Base-by-base conservation (phyloP, 768 basidiomycete genomes). In the Amanita molliuscula region DNA sequence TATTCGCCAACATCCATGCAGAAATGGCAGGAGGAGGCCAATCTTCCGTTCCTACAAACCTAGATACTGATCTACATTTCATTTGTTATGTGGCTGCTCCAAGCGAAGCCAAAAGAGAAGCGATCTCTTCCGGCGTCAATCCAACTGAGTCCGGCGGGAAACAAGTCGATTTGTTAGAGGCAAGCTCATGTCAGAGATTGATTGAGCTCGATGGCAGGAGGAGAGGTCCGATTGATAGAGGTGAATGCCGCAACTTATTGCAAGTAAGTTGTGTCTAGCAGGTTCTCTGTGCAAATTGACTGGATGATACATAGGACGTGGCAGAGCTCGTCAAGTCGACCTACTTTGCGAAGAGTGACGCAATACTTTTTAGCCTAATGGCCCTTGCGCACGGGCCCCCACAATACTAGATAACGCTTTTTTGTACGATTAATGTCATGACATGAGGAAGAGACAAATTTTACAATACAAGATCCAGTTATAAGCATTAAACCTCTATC, bases 171-270 rank as follows among this genome's bases (percentile, higher is more conserved):
- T 25, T 41, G 40, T 41, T 21, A 26, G 40, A n/a, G 20, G 37
- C 23, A 18, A 25, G n/a, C 13, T 31, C 10, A 0, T 29, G 31
- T 52, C 65, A 68, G 66, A 73, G 84, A 41, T 63, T 96, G 6
- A 67, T 95, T 40, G 94, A 96, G 63, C 68, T 98, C 42, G 92
- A 96, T 65, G 93, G 93, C 0, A 67, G 79, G 37, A 67, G 93
- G 38, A 65, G 61, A 7, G 88, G 88, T 3, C 91, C 93, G 1
- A 71, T 96, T 56, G 92, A 96, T 61, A 75, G 82, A 55, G 88
- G 88, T 0, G 68, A 71, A 51, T 79, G 78, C 55, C 64, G 53
- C 1, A 70, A 85, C 59, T 65, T 91, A 38, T 62, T 91, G 45
- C 60, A 69, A 61, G 87, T 77, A 53, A 18, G 38, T 40, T 42